These are phyloP conservation scores for Diversispora epigaea DNA, from an alignment of 192 early-diverging fungal species.

Conservation along the genomic window DNA sequence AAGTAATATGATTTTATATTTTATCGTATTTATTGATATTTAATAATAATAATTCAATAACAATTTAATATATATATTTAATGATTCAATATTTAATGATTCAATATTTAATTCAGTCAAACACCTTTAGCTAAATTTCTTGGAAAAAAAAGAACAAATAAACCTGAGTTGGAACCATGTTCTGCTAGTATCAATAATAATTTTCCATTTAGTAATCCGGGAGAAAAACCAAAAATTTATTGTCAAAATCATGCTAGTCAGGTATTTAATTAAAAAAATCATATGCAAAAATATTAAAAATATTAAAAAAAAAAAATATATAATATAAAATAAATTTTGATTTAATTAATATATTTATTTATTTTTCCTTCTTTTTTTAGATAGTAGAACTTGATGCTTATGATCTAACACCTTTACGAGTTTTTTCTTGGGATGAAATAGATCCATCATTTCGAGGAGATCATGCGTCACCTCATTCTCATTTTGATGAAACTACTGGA, in stretches of 20 bases:
- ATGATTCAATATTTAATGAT: background rate
- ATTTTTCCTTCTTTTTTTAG: slow-evolving; percentile 30
- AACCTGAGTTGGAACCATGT: slow-evolving; percentile 69
- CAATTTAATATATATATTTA: slow-evolving; percentile 1
- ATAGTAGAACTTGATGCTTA: slow-evolving; percentile 68
- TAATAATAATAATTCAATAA: slow-evolving; percentile 15
- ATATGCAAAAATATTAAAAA: too few species aligned
- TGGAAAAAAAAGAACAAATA: slow-evolving; percentile 51
- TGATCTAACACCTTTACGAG: slow-evolving; percentile 61
- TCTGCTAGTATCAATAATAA: slow-evolving; percentile 56
- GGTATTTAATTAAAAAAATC: slow-evolving; percentile 31
- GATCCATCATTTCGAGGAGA: slow-evolving; percentile 65
- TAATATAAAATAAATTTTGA: background rate
- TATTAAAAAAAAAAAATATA: too few species aligned
- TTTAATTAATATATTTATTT: slow-evolving; percentile 3
- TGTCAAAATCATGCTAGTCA: slow-evolving; percentile 70
- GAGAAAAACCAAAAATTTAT: slow-evolving; percentile 62
- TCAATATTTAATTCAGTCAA: slow-evolving; percentile 39
- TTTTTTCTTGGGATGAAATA: slow-evolving; percentile 60
- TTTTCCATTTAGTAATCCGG: slow-evolving; percentile 56
- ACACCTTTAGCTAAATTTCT: slow-evolving; percentile 66
- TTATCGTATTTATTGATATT: too few species aligned
- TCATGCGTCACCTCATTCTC: slow-evolving; percentile 66
- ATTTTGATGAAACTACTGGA: slow-evolving; percentile 66
- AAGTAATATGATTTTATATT: slow-evolving; percentile 37